Evolutionary conservation across 2,329 filamentous ascomycete genomes (phyloP).

Genomic region (Colletotrichum siamense): DNA sequence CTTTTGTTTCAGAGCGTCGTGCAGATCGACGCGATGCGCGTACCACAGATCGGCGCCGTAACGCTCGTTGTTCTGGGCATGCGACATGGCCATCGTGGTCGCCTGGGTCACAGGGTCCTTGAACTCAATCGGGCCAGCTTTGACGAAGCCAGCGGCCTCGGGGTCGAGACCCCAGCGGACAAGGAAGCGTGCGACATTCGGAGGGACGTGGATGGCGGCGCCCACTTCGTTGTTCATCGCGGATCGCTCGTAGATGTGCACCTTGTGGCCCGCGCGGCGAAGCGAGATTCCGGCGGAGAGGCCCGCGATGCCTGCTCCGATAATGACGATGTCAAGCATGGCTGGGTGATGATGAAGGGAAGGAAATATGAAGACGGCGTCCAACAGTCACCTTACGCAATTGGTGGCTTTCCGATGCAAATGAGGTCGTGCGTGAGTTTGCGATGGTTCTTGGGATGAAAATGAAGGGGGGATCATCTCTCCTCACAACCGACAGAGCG

Average conservation of each 20-base stretch:
- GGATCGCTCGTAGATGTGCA: slow-evolving; percentile 46
- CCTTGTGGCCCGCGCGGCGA: slow-evolving; percentile 40
- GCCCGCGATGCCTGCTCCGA: slow-evolving; percentile 48
- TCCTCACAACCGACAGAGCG: neutral
- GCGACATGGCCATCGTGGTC: slow-evolving; percentile 22
- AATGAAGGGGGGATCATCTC: neutral
- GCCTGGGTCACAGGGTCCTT: slow-evolving; percentile 28
- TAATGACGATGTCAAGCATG: slow-evolving; percentile 42
- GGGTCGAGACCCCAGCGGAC: slow-evolving; percentile 40
- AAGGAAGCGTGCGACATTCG: slow-evolving; percentile 41
- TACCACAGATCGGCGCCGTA: slow-evolving; percentile 36
- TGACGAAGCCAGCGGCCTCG: slow-evolving; percentile 30
- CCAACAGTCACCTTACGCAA: neutral
- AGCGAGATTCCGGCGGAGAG: slow-evolving; percentile 43
- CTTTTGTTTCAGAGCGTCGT: slow-evolving; percentile 37
- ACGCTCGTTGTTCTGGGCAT: slow-evolving; percentile 15
- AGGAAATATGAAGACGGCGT: neutral
- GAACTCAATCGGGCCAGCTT: slow-evolving; percentile 24
- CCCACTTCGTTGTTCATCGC: slow-evolving; percentile 40
- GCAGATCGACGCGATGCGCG: slow-evolving; percentile 45
- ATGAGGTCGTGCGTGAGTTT: neutral
- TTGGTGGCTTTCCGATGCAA: neutral
- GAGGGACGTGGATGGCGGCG: slow-evolving; percentile 42
- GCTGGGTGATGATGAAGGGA: slow-evolving; percentile 11
- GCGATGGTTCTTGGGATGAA: neutral